Conservation (phyloP, 768 basidiomycete genomes). For the Pleurotus ostreatus region DNA sequence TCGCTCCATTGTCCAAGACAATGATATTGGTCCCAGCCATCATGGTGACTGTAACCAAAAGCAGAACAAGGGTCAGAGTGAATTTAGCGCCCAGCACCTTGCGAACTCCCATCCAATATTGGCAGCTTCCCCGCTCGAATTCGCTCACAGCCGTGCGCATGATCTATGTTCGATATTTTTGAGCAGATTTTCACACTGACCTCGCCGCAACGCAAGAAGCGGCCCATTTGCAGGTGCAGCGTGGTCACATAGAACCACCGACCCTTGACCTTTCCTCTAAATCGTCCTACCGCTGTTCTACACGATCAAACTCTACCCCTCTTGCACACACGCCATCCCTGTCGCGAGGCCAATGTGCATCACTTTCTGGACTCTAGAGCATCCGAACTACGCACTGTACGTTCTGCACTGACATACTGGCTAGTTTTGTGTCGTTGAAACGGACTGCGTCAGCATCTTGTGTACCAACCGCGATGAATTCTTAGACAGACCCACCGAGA, state of each 20-base stretch:
- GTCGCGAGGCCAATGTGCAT: constrained; percentile 58
- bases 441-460: constrained; percentile 46
- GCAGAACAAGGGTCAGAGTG: constrained; percentile 5
- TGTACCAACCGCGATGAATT: constrained; percentile 77
- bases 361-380: constrained; percentile 71
- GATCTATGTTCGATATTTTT: constrained; percentile 1
- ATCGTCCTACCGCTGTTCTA: not conserved
- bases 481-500: constrained; percentile 59
- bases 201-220: too few relatives aligned
- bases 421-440: not conserved
- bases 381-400: constrained; percentile 77
- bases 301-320: constrained; percentile 3
- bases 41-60: not conserved
- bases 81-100: not conserved
- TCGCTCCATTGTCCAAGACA: constrained; percentile 86
- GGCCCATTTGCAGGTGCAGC: too few relatives aligned
- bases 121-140: not conserved
- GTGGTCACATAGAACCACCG: too few relatives aligned
- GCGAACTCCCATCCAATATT: constrained; percentile 1
- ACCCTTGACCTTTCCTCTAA: too few relatives aligned
- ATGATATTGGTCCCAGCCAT: constrained; percentile 33
- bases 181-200: not conserved
- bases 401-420: constrained; percentile 23
- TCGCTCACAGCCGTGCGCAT: constrained; percentile 4
- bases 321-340: constrained; percentile 11